Conservation (phyloP, 352 stramenopile species). For the Aphanomyces cochlioides region DNA sequence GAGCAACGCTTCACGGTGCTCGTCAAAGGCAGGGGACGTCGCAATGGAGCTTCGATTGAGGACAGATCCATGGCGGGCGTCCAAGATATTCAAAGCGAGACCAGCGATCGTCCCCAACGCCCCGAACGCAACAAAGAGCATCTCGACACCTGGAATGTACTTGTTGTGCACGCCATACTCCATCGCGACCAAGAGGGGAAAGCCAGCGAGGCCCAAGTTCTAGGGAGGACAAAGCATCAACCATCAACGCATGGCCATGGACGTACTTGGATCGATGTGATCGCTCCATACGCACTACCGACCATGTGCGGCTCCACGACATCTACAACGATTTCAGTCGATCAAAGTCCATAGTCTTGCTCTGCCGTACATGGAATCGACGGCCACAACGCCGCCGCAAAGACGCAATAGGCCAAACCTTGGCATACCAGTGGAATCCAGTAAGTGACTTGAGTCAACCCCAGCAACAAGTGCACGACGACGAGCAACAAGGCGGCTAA, state of each 20-base stretch:
- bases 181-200: conserved; percentile 67
- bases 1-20: conserved; percentile 17
- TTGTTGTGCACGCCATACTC: conserved; percentile 64
- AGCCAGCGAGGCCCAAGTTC: conserved; percentile 79
- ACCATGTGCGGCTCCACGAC: conserved; percentile 85
- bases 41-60: conserved; percentile 48
- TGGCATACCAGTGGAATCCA: conserved; percentile 86
- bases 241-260: background rate
- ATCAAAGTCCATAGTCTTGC: background rate
- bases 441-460: conserved; percentile 61
- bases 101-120: conserved; percentile 68
- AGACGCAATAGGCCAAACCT: conserved; percentile 90
- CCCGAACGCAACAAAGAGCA: conserved; percentile 77
- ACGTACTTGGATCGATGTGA: conserved; percentile 88
- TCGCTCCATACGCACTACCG: conserved; percentile 89
- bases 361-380: conserved; percentile 69
- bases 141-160: conserved; percentile 78
- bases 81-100: conserved; percentile 65
- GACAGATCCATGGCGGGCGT: conserved; percentile 74
- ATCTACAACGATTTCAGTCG: conserved; percentile 38
- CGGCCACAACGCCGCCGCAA: conserved; percentile 90
- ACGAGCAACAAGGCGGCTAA: conserved; percentile 74
- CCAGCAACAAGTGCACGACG: conserved; percentile 82
- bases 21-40: background rate
- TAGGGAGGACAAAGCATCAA: conserved; percentile 31